Conservation (phyloP, 2,329 filamentous ascomycete genomes). For the Onygenales sp. region DNA sequence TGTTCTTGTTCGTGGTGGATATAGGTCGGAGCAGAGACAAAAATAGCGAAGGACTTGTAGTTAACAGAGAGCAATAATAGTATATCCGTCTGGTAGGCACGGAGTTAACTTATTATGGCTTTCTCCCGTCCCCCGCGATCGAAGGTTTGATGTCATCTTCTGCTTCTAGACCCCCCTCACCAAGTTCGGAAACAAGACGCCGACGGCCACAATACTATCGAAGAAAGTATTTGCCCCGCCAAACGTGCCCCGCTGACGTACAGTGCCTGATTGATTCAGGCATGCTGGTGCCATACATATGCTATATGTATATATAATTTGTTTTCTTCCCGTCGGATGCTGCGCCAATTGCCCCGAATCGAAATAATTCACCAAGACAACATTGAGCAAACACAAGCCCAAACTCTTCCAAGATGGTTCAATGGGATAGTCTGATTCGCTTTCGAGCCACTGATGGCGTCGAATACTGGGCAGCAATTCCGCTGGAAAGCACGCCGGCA, state of each 20-base stretch:
- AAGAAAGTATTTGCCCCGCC: not conserved
- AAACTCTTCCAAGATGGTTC: not conserved
- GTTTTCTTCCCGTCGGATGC: not conserved
- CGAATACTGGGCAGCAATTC: not conserved
- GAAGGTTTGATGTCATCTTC: too few relatives aligned
- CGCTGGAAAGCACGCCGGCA: not conserved
- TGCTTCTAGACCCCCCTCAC: not conserved
- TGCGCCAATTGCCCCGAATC: not conserved
- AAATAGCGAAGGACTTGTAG: too few relatives aligned
- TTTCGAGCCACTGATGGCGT: not conserved
- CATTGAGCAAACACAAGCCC: not conserved
- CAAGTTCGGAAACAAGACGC: not conserved
- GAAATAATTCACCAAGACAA: not conserved
- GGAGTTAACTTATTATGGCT: too few relatives aligned
- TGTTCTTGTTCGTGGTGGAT: not conserved
- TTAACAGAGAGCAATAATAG: too few relatives aligned
- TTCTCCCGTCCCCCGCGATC: too few relatives aligned
- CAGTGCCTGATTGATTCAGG: too few relatives aligned
- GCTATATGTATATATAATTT: not conserved
- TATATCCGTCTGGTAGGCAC: too few relatives aligned
- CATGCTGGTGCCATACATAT: too few relatives aligned
- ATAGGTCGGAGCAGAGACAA: too few relatives aligned
- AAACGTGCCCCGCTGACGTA: not conserved
- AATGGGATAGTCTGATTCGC: not conserved
- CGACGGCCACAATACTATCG: not conserved